Base-by-base conservation (phyloP, 129 eudicot genomes). In the Lonicera japonica region DNA sequence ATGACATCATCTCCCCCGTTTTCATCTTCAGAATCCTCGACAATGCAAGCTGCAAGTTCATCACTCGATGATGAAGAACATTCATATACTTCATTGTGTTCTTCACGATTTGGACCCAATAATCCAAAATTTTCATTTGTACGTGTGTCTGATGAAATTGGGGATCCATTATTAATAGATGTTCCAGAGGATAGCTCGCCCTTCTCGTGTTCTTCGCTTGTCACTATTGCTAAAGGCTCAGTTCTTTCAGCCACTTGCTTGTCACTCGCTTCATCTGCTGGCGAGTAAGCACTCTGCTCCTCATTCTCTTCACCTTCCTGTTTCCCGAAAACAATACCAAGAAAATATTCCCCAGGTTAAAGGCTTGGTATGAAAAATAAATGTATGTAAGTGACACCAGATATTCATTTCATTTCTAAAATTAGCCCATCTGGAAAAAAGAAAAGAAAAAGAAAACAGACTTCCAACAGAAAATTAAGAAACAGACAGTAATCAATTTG, bases 21-120 rank as follows among this genome's bases (percentile, higher is more conserved):
- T 46, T 83, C 85, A 23, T 75, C 75, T 57, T 75, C 82, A 29
- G 80, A 72, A 54, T 83, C 89, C 63, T 75, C 77, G 9, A 79
- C 74, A 14, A 79, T 74, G 56, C 70, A 79, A 11, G 65, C 68
- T 54, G 59, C 77, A 61, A 45, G 19, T 79, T 69, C 80, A 25
- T 62, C 73, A 67, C 58, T 41, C 21, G 70, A 61, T 4, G 46
- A 20, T 16, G 67, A 64, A 48, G 40, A 58, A 50, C 18, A 43
- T 18, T 72, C 81, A 56, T 46, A 19, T 29, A 29, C 39, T 11
- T n/a, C 50, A 1, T 21, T 66, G 36, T 29, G 6, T 60, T 18
- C 67, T 4, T 51, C 67, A 9, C 39, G 25, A 40, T 21, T 48
- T 20, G 40, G 57, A 29, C 21, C 34, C 13, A 11, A 15, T 15